Percentiles rank a stretch among this genome's conserved stretches.
Evolutionary conservation across 345 rosid genomes (phyloP).

Genomic region (Turritis glabra): DNA sequence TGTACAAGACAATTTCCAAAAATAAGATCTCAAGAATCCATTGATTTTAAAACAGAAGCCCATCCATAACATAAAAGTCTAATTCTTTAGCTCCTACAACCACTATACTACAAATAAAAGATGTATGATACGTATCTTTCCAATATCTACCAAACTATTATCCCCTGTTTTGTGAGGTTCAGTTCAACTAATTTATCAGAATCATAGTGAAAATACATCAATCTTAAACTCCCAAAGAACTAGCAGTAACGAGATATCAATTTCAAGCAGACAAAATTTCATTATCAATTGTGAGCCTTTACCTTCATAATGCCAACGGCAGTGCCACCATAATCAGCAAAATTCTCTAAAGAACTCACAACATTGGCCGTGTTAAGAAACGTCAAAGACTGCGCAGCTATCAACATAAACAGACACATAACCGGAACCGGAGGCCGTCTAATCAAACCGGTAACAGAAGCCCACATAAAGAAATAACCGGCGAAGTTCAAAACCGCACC

Average conservation of each 20-base stretch:
- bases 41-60: too few species aligned
- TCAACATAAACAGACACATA: constrained; percentile 52
- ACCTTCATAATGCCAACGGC: constrained; percentile 55
- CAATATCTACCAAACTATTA: too few species aligned
- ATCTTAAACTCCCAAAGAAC: not conserved
- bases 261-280: too few species aligned
- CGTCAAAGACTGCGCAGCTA: constrained; percentile 44
- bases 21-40: too few species aligned
- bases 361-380: constrained; percentile 55
- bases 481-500: constrained; percentile 59
- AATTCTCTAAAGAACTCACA: constrained; percentile 49
- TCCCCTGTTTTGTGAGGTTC: not conserved
- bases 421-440: constrained; percentile 44
- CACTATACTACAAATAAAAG: too few species aligned
- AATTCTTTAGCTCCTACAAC: too few species aligned
- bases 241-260: not conserved
- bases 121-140: not conserved
- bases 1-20: too few species aligned
- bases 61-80: too few species aligned
- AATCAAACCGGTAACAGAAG: constrained; percentile 56
- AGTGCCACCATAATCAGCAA: constrained; percentile 48
- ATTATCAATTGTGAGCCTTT: not conserved
- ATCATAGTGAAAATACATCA: not conserved
- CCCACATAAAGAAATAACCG: constrained; percentile 74
- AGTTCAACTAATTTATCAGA: not conserved